Evolutionary conservation across 108 stramenopile genomes (phyloP), one percentile per base, ranked within the genome.

Genomic region (Nitzschia putrida): DNA sequence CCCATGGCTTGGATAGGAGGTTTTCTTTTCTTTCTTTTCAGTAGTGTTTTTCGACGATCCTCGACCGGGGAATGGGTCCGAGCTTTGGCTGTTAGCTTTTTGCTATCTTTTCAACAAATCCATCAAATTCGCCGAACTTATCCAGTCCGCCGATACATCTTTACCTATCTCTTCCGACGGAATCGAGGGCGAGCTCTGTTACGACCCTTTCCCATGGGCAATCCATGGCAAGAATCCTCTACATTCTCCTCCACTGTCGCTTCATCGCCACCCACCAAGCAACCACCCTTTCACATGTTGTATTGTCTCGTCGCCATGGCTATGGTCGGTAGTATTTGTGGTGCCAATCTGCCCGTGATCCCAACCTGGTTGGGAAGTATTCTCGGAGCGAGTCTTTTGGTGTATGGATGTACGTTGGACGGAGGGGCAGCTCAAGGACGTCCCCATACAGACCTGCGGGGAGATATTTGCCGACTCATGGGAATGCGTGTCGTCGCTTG

Each of bases 311-410:
- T 85, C 37, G 78, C 80, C 43, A 89, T 94, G 89, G 81, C 83
- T 7, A 54, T 91, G 61, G 79, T 94, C 0, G 92, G 92, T 3
- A 79, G 80, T 25, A 68, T 83, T 24, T 83, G 83, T 63, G 92
- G 92, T 25, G 92, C 90, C 5, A 91, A 86, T 69, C 47, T 94
- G 8, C 92, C 92, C 16, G 63, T 94, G 38, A 60, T 94, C 21
- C 92, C 92, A 0, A 72, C 81, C 20, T 94, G 92, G 92, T 77
- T 94, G 61, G 92, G 92, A 20, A 82, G 82, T 8, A 66, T 88
- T 38, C 72, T 66, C 9, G 92, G 92, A 13, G 88, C 88, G 12
- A 80, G 64, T n/a, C 22, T 69, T 37, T 88, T 89, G 68, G 92
- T 80, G n/a, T 69, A 84, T 14, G 69, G 69, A 22, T 77, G 76